These are phyloP conservation scores for Isabelozyma gotoi DNA, from an alignment of 805 yeast genomes.

Conservation along the genomic window DNA sequence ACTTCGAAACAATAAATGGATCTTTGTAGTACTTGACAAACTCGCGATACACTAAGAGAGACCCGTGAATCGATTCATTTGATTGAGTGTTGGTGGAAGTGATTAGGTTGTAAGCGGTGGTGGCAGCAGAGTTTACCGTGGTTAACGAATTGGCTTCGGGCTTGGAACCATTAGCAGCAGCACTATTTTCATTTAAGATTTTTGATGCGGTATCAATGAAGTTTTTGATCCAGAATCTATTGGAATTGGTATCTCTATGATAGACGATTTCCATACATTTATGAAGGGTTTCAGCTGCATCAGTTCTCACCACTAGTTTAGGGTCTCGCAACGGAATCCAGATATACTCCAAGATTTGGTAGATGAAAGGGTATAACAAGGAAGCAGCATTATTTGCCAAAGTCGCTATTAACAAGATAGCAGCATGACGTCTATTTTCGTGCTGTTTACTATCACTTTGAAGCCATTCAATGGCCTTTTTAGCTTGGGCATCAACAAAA, in stretches of 20 bases:
- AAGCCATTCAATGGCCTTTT: conserved; percentile 86
- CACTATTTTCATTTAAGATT: conserved; percentile 46
- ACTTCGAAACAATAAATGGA: conserved; percentile 65
- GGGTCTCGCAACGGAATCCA: conserved; percentile 88
- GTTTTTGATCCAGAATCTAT: conserved; percentile 73
- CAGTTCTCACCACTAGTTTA: conserved; percentile 71
- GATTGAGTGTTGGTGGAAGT: conserved; percentile 21
- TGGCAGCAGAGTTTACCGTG: conserved; percentile 8
- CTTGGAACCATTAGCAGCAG: conserved; percentile 3
- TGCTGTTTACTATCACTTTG: conserved; percentile 73
- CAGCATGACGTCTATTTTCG: conserved; percentile 87
- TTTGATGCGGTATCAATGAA: conserved; percentile 66
- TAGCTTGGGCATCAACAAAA: conserved; percentile 89
- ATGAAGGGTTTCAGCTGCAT: conserved; percentile 79
- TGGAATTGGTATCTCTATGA: conserved; percentile 68
- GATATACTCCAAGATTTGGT: conserved; percentile 74
- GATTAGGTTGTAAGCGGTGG: conserved; percentile 18
- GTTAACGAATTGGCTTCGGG: conserved; percentile 1
- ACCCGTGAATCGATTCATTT: conserved; percentile 81
- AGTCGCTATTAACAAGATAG: conserved; percentile 77
- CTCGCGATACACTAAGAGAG: conserved; percentile 79
- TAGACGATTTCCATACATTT: conserved; percentile 77
- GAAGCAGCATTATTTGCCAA: conserved; percentile 88
- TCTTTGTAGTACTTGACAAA: conserved; percentile 68
- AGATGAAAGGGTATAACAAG: conserved; percentile 71